Base-by-base conservation (phyloP, 192 early-diverging fungal species). In the Backusella circina region DNA sequence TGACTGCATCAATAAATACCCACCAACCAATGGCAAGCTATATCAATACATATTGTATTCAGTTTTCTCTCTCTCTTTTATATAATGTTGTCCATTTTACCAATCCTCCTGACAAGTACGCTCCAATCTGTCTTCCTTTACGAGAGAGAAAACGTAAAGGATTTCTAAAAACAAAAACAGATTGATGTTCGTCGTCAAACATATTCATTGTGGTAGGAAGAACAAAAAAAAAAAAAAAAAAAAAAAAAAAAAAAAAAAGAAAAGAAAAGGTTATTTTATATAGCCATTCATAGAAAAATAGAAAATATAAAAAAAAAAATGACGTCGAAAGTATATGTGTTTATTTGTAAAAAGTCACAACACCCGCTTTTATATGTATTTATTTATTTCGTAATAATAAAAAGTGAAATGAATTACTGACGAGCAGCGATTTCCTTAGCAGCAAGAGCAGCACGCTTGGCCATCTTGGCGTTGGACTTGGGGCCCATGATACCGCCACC, bases 401-500 rank as follows among this genome's bases (percentile, higher is more conserved):
- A 9, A 21, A 54, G 47, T 35, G 28, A 10, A n/a, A 51, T 31
- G 26, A 73, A 73, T 75, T 79, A 79, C 68, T 73, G 72, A 35
- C 78, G 78, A 36, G 78, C 78, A 74, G 78, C 78, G 50, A 79
- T 79, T 41, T 79, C 78, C 73, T 79, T 79, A 68, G 78, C 78
- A 41, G 78, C 81, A 69, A 85, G 84, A 75, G 85, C 86, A 75
- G 92, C 90, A 67, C 88, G 86, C 88, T 93, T 93, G 84, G 83
- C 75, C 74, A 88, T 92, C 90, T 88, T 90, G 84, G 91, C 89
- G 84, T 92, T 83, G 82, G 94, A 93, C 89, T 96, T 96, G 84
- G 80, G 81, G 75, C 96, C 95, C 94, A 95, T 95, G 89, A 97
- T 88, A 86, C 96, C 96, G 81, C 97, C 97, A 91, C 97, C 97